Conservation (phyloP, 2,329 filamentous ascomycete species). For the Colletotrichum salicis region DNA sequence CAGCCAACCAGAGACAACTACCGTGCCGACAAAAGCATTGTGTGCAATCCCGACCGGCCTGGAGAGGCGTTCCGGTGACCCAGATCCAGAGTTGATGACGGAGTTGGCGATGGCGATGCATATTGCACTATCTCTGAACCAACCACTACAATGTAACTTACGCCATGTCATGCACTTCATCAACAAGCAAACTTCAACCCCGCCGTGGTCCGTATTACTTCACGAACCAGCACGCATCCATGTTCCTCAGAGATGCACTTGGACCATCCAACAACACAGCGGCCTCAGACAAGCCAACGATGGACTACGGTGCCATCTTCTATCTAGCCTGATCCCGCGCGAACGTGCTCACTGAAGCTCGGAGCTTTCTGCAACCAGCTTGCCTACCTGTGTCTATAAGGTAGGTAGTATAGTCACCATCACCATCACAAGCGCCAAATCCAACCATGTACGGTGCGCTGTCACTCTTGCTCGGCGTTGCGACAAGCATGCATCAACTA, state of each 20-base stretch:
- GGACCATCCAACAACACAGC: background rate
- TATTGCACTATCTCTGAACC: background rate
- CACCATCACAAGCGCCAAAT: constrained; percentile 12
- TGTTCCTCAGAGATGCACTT: background rate
- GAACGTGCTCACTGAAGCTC: constrained; percentile 23
- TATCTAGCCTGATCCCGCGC: constrained; percentile 14
- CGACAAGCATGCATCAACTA: background rate
- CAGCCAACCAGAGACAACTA: background rate
- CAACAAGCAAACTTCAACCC: background rate
- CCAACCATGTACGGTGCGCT: constrained; percentile 19
- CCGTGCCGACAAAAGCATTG: background rate
- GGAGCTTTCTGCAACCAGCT: constrained; percentile 10
- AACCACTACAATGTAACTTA: background rate
- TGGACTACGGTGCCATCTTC: constrained; percentile 6
- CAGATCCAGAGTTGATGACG: background rate
- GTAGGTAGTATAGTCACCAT: background rate
- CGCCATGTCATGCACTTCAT: background rate
- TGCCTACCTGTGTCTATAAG: background rate
- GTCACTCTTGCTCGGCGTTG: constrained; percentile 22
- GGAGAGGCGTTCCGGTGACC: background rate
- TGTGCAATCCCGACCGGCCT: background rate
- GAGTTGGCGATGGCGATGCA: background rate
- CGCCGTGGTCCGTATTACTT: background rate
- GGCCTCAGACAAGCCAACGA: constrained; percentile 7
- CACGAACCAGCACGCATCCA: background rate